phyloP scores from a whole-genome alignment of 805 yeast species.

The Suhomyces vadensis region DNA sequence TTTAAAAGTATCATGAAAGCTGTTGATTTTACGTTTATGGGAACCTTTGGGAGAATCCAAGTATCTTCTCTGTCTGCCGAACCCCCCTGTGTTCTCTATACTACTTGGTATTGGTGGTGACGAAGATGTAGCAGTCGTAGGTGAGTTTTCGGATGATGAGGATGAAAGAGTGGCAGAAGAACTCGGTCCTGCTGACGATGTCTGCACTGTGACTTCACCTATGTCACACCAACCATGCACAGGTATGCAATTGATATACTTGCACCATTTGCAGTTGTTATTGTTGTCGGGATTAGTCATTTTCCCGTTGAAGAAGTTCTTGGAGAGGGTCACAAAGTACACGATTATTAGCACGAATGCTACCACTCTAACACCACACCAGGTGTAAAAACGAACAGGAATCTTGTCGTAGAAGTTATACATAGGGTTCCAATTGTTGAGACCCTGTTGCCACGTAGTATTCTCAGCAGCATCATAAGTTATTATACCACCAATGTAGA shows the following conservation, averaged over 20 bases:
- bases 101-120: slow-evolving; percentile 20
- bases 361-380: slow-evolving; percentile 52
- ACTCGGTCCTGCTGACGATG: slow-evolving; percentile 10
- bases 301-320: slow-evolving; percentile 44
- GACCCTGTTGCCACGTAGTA: slow-evolving; percentile 30
- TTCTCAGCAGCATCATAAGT: slow-evolving; percentile 32
- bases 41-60: too few relatives aligned
- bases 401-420: slow-evolving; percentile 36
- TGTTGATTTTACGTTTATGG: too few relatives aligned
- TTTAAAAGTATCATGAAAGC: neutral
- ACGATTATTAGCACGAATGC: slow-evolving; percentile 47
- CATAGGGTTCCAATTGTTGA: slow-evolving; percentile 42
- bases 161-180: slow-evolving; percentile 9
- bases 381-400: slow-evolving; percentile 43
- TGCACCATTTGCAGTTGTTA: slow-evolving; percentile 67
- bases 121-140: slow-evolving; percentile 11
- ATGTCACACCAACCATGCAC: slow-evolving; percentile 68
- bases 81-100: slow-evolving; percentile 17
- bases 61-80: slow-evolving; percentile 3
- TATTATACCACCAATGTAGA: slow-evolving; percentile 40
- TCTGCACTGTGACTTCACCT: slow-evolving; percentile 38
- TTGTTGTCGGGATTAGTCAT: slow-evolving; percentile 37
- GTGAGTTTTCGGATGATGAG: slow-evolving; percentile 6
- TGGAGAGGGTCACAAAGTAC: slow-evolving; percentile 50
- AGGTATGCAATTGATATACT: slow-evolving; percentile 68